Percentiles rank a stretch among this genome's conserved stretches.
Evolutionary conservation across 805 yeast genomes (phyloP).

Genomic region (Metschnikowia kofuensis): DNA sequence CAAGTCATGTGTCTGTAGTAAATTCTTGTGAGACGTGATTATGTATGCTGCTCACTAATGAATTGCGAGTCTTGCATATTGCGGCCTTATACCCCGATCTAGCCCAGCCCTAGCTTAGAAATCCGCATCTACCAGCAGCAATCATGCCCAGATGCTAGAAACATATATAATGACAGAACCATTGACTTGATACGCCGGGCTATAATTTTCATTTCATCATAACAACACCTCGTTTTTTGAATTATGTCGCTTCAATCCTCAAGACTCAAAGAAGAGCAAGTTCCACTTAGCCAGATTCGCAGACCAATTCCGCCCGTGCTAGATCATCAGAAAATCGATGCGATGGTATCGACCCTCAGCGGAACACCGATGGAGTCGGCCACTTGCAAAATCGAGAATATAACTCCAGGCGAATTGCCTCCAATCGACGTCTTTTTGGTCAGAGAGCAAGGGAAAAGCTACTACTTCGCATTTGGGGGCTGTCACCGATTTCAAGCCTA

Average conservation of each 20-base stretch:
- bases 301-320: slow-evolving; percentile 87
- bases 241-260: slow-evolving; percentile 48
- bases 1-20: too few species aligned
- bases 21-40: too few species aligned
- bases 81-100: background rate
- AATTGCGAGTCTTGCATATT: background rate
- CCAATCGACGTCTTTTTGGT: slow-evolving; percentile 78
- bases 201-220: background rate
- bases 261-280: slow-evolving; percentile 48
- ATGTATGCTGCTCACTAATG: slow-evolving; percentile 3
- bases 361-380: slow-evolving; percentile 63
- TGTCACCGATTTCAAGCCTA: slow-evolving; percentile 90
- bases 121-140: slow-evolving; percentile 1
- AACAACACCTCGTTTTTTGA: background rate
- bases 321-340: slow-evolving; percentile 67
- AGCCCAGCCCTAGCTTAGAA: slow-evolving; percentile 5
- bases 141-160: background rate
- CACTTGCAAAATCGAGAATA: slow-evolving; percentile 53
- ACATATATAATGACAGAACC: background rate
- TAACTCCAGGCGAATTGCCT: slow-evolving; percentile 65
- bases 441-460: slow-evolving; percentile 55
- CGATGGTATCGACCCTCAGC: slow-evolving; percentile 70
- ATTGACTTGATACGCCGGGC: background rate
- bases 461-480: slow-evolving; percentile 85
- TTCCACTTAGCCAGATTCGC: slow-evolving; percentile 65